Percentiles rank a stretch among this genome's conserved stretches.
phyloP scores from a whole-genome alignment of 2,329 filamentous ascomycete genomes.

The Penicillium sp. region DNA sequence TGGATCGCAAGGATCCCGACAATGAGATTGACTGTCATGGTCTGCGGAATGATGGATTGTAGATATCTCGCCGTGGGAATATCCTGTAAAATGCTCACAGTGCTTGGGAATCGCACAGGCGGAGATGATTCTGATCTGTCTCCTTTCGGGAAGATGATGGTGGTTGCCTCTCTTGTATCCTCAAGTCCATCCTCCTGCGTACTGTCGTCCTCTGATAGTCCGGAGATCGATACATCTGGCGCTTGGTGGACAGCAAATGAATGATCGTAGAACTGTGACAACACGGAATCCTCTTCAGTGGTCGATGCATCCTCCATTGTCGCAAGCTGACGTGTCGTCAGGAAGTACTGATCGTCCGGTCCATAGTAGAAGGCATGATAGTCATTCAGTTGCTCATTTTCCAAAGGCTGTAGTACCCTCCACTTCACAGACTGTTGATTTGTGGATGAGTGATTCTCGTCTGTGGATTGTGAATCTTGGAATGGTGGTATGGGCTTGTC shows the following conservation, averaged over 20 bases:
- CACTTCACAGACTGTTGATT: slow-evolving; percentile 24
- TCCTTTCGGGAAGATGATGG: slow-evolving; percentile 7
- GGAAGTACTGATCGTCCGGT: slow-evolving; percentile 24
- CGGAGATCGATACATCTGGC: slow-evolving; percentile 26
- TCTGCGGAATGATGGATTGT: slow-evolving; percentile 66
- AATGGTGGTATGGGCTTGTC: slow-evolving; percentile 42
- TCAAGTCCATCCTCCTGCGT: slow-evolving; percentile 26
- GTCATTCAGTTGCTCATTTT: slow-evolving; percentile 4
- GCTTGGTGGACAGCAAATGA: slow-evolving; percentile 68
- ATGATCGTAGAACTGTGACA: slow-evolving; percentile 70
- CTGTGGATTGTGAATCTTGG: slow-evolving; percentile 6
- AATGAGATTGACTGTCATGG: slow-evolving; percentile 76
- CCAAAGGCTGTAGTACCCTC: slow-evolving; percentile 27
- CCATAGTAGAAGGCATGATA: slow-evolving; percentile 10
- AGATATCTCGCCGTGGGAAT: slow-evolving; percentile 66
- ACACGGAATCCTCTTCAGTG: slow-evolving; percentile 31
- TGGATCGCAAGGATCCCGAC: slow-evolving; percentile 71
- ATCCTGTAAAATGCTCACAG: slow-evolving; percentile 61
- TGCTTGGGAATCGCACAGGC: slow-evolving; percentile 37
- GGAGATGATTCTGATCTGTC: slow-evolving; percentile 4
- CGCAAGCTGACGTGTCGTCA: slow-evolving; percentile 30
- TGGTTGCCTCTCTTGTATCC: slow-evolving; percentile 12
- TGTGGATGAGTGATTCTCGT: slow-evolving; percentile 5
- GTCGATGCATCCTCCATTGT: slow-evolving; percentile 8
- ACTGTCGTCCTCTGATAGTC: slow-evolving; percentile 16